Evolutionary conservation across 2,329 filamentous ascomycete genomes (phyloP), one percentile per base, ranked within the genome.

Genomic region (Diaporthe caulivora): DNA sequence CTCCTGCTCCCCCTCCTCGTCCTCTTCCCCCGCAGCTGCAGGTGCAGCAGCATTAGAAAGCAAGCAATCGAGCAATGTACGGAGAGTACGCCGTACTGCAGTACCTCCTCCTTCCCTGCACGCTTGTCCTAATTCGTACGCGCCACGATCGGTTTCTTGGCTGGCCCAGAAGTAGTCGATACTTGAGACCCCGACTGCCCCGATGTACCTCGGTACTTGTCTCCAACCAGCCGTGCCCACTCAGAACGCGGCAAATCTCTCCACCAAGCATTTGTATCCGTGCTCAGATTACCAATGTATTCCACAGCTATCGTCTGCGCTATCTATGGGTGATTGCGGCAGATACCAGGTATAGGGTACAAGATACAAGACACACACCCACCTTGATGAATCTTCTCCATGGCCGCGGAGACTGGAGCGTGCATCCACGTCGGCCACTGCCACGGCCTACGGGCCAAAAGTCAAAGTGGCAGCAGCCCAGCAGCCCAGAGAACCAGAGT

Each of bases 341-440:
- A 54, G 53, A 15, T 29, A 31, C 53, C 21, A n/a, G 8, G 49
- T 18, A 9, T 13, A 21, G 18, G 11, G 53, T n/a, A 31, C 29
- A 49, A 8, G 47, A 18, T 44, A 49, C 47, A 10, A 15, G 21
- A 9, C 5, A 49, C 47, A 3, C 47, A 21, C 37, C 24, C 44
- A 24, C 58, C 37, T 44, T 29, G 37, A 44, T 5, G 29, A 49
- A 21, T 49, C 60, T 65, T 65, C 42, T 65, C 42, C 42, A 65
- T 24, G 60, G 5, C 60, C 42, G 60, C 42, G 60, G 60, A 65
- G 40, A 49, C 42, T 65, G 60, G 60, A 49, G 60, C 42, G 42
- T 65, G 60, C 60, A 42, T 65, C 60, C 60, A 49, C 42, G 44
- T n/a, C n/a, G n/a, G n/a, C n/a, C n/a, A n/a, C n/a, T n/a, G n/a